Evolutionary conservation across 2,329 filamentous ascomycete genomes (phyloP).

Genomic region (Pseudogymnoascus sp.): DNA sequence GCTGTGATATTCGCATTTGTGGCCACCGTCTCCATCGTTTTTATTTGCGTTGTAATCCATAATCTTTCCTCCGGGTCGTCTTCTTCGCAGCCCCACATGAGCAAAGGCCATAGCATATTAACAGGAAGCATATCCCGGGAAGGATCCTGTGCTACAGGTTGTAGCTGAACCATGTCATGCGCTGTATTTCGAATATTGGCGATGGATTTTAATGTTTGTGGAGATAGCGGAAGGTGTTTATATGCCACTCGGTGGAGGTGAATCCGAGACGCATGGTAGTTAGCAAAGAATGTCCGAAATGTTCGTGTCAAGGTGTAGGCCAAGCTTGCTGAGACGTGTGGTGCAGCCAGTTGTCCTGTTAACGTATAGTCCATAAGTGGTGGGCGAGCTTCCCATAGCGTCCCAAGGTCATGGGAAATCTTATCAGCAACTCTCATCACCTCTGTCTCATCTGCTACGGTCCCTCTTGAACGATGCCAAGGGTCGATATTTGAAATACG

Average conservation of each 20-base stretch:
- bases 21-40: conserved; percentile 39
- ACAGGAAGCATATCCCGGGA: conserved; percentile 40
- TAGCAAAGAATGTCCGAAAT: conserved; percentile 49
- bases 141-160: neutral
- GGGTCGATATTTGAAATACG: conserved; percentile 49
- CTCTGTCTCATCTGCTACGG: conserved; percentile 51
- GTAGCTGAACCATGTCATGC: conserved; percentile 33
- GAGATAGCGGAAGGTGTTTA: conserved; percentile 40
- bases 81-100: conserved; percentile 50
- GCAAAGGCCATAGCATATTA: conserved; percentile 50
- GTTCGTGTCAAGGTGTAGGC: conserved; percentile 44
- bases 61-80: conserved; percentile 39
- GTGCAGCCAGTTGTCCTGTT: conserved; percentile 41
- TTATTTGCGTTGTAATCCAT: conserved; percentile 46
- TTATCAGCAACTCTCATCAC: conserved; percentile 47
- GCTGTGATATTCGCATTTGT: conserved; percentile 39
- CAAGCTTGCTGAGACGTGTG: conserved; percentile 42
- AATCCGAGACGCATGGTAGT: conserved; percentile 49
- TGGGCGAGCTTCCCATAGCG: conserved; percentile 44
- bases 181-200: conserved; percentile 42
- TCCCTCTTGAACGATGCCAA: conserved; percentile 49
- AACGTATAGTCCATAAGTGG: conserved; percentile 50
- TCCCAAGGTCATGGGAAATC: conserved; percentile 44
- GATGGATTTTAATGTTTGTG: conserved; percentile 40
- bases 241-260: conserved; percentile 52